A percentile compares a stretch with the other conserved stretches of the same genome.
Conservation (phyloP, 495 filamentous ascomycete species). For the Podospora pseudopauciseta region DNA sequence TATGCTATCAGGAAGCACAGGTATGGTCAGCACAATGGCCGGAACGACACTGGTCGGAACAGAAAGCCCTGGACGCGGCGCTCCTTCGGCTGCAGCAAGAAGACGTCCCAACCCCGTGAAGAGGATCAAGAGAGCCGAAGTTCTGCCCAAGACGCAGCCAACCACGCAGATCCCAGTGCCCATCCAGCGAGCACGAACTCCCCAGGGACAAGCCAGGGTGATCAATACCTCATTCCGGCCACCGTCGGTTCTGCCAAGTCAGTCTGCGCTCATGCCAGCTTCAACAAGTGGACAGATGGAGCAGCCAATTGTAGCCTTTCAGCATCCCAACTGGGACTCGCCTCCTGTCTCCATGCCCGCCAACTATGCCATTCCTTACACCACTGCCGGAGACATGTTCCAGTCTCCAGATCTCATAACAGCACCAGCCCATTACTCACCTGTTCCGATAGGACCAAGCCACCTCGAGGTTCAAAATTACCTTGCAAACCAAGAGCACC, state of each 20-base stretch:
- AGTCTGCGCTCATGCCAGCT: conserved; percentile 13
- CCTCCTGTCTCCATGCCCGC: conserved; percentile 12
- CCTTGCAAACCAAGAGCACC: conserved; percentile 11
- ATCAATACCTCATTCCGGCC: conserved; percentile 7
- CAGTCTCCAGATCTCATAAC: conserved; percentile 13
- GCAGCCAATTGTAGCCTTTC: conserved; percentile 15
- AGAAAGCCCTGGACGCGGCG: conserved; percentile 9
- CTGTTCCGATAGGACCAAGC: conserved; percentile 12
- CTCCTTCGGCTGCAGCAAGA: conserved; percentile 8
- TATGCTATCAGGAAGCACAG: conserved; percentile 11
- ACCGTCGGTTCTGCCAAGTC: conserved; percentile 14
- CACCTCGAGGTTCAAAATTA: conserved; percentile 17
- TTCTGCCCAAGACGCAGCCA: conserved; percentile 17
- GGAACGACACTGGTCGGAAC: neutral
- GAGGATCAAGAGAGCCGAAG: conserved; percentile 21
- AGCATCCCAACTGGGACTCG: conserved; percentile 18
- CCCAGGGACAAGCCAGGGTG: conserved; percentile 14
- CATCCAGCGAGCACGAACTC: conserved; percentile 21
- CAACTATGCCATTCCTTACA: conserved; percentile 24
- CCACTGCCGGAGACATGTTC: conserved; percentile 16
- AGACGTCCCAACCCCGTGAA: conserved; percentile 20
- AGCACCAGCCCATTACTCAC: conserved; percentile 18
- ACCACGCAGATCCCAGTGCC: conserved; percentile 26
- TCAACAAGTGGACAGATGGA: conserved; percentile 12
- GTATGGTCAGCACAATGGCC: neutral